Base-by-base conservation (phyloP, 2,329 filamentous ascomycete genomes). In the Fusarium mexicanum region DNA sequence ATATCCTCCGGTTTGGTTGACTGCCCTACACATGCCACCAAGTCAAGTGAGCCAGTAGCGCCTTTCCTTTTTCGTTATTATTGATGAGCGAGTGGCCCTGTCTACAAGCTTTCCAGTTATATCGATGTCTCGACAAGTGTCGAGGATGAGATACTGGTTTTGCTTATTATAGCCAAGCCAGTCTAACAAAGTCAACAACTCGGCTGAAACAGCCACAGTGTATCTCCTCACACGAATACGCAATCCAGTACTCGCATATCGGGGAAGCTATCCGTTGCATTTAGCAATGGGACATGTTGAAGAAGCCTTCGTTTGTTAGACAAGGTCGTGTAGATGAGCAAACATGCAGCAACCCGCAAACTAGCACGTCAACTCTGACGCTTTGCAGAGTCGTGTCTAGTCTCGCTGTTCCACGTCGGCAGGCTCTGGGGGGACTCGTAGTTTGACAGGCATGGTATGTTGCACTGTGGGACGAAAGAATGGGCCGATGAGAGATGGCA, bases 331-430 rank as follows among this genome's bases (percentile, higher is more conserved):
- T 57, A 66, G 48, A 69, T 68, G 58, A 70, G 54, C 73, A 76
- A 65, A 67, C 74, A 72, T 70, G 73, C 68, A 69, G 44, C 38
- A 55, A 64, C 57, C 61, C 58, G 68, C 50, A 54, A 72, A 61
- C 59, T 63, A 55, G n/a, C 51, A 41, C 37, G 20, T 55, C 51
- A 55, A 41, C 29, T 47, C 43, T 41, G 41, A 59, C 59, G 22
- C 41, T 43, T 26, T 48, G 50, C 44, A 51, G 20, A 60, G 61
- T 55, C 64, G 48, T 77, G 70, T 74, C 62, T 72, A 55, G 33
- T n/a, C 46, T 46, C 26, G 41, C 20, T 60, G 35, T 55, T 55
- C 26, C 48, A 38, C 40, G 46, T 53, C 37, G 54, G 37, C n/a
- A 35, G 43, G 38, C 55, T 59, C n/a, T 51, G 16, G 41, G n/a